Percentiles rank a stretch among this genome's conserved stretches.
Evolutionary conservation across 805 yeast species (phyloP).

Genomic region (Monosporozyma solicola): DNA sequence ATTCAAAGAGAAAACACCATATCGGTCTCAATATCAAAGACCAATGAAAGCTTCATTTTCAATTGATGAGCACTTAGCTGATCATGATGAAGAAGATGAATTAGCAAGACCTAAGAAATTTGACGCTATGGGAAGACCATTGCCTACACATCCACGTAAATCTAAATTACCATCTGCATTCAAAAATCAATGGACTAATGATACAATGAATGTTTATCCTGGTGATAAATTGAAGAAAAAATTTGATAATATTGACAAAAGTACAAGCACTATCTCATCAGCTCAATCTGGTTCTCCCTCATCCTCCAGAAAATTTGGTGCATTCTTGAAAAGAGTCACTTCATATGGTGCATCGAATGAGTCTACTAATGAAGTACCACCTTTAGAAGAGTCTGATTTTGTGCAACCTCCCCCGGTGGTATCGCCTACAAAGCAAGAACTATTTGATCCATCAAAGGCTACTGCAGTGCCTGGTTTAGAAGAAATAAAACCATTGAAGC

Average conservation of each 20-base stretch:
- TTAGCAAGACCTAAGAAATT: conserved; percentile 12
- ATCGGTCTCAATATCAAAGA: not conserved
- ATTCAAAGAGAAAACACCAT: conserved; percentile 10
- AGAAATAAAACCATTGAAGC: conserved; percentile 37
- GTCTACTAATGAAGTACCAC: conserved; percentile 5
- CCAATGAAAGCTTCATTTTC: conserved; percentile 19
- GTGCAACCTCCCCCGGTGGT: not conserved
- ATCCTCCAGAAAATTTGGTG: conserved; percentile 25
- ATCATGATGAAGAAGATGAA: not conserved
- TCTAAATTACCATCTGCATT: conserved; percentile 45
- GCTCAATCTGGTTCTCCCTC: conserved; percentile 3
- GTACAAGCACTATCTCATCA: not conserved
- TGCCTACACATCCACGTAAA: conserved; percentile 43
- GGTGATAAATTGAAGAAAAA: not conserved
- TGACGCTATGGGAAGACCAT: conserved; percentile 36
- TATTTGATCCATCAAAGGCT: conserved; percentile 18
- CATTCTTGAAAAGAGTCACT: conserved; percentile 27
- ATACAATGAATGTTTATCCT: not conserved
- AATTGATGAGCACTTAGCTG: conserved; percentile 8
- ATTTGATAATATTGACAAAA: not conserved
- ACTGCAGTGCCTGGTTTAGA: conserved; percentile 34
- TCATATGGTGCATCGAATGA: conserved; percentile 15
- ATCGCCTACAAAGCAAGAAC: not conserved
- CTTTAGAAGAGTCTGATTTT: not conserved
- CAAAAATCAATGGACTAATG: not conserved